Percentiles rank a stretch among this genome's conserved stretches.
phyloP scores from a whole-genome alignment of 306 rosid species.

The Vigna reflexopilosa region DNA sequence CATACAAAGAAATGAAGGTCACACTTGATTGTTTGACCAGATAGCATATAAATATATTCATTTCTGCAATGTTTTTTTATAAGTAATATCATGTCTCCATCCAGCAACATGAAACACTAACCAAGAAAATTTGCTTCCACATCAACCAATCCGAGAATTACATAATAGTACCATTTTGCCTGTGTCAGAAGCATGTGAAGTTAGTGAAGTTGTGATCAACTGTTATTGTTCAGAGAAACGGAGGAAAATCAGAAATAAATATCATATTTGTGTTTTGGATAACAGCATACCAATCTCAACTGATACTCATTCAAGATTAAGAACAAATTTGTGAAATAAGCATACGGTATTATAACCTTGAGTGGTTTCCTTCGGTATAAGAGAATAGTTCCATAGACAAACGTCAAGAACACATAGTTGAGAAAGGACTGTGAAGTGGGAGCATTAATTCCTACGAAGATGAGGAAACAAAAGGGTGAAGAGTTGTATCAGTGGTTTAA shows the following conservation, averaged over 20 bases:
- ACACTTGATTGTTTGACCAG: background rate
- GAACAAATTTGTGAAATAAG: constrained; percentile 12
- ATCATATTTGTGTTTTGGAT: background rate
- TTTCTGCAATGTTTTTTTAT: constrained; percentile 1
- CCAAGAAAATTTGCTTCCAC: constrained; percentile 98
- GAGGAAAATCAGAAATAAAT: constrained; percentile 4
- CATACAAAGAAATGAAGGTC: background rate
- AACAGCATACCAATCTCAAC: background rate
- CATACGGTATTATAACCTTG: constrained; percentile 64
- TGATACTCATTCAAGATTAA: background rate
- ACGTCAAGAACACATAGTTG: constrained; percentile 79
- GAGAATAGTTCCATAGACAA: constrained; percentile 70
- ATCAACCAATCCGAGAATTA: constrained; percentile 84
- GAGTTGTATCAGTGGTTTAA: background rate
- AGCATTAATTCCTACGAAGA: constrained; percentile 70
- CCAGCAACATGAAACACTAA: constrained; percentile 41
- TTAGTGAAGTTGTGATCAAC: constrained; percentile 25
- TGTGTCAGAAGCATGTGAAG: constrained; percentile 45
- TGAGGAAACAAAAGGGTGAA: background rate
- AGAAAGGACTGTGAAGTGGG: constrained; percentile 92
- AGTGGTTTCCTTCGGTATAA: constrained; percentile 70
- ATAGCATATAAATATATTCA: constrained; percentile 7
- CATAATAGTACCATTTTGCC: constrained; percentile 91
- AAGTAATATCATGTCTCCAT: background rate
- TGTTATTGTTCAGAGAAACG: background rate